These are phyloP conservation scores for Akanthomyces dipterigenus DNA, from an alignment of 2,329 filamentous ascomycete genomes.

Conservation along the genomic window DNA sequence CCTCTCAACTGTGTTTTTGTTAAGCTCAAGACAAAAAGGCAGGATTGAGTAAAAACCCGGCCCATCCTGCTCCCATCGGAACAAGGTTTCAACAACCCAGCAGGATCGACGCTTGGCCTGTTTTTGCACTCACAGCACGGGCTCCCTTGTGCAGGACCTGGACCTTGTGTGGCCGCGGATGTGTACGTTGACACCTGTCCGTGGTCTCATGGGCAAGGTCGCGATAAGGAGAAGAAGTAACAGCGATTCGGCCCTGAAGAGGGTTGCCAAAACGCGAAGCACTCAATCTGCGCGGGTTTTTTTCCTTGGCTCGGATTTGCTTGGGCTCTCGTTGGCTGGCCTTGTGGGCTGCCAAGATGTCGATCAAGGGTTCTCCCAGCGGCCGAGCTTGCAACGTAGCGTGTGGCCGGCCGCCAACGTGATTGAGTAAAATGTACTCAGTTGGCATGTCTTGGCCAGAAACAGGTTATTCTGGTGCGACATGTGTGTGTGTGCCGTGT, in stretches of 20 bases:
- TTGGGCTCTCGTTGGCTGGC: background rate
- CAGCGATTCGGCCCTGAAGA: background rate
- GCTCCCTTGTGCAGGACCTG: background rate
- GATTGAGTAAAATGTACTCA: conserved; percentile 6
- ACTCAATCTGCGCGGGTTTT: background rate
- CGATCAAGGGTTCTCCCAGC: conserved; percentile 12
- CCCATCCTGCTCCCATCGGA: too few species aligned
- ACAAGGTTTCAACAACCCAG: too few species aligned
- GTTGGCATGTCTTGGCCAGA: background rate
- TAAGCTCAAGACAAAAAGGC: background rate
- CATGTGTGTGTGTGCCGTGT: background rate
- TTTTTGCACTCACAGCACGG: background rate
- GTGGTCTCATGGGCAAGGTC: too few species aligned
- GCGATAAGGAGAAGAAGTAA: background rate
- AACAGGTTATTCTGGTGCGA: background rate
- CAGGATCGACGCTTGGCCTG: background rate
- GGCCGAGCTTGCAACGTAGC: background rate
- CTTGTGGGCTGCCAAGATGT: conserved; percentile 7
- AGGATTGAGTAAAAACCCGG: background rate
- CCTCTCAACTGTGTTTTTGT: background rate
- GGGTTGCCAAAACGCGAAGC: background rate
- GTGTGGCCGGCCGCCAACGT: background rate
- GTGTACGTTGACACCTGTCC: too few species aligned
- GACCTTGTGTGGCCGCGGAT: too few species aligned
- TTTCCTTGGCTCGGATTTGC: background rate